A percentile compares a stretch with the other conserved stretches of the same genome.
These are phyloP conservation scores for Aureobasidium sp. DNA, from an alignment of 2,329 filamentous ascomycete species.

Conservation along the genomic window DNA sequence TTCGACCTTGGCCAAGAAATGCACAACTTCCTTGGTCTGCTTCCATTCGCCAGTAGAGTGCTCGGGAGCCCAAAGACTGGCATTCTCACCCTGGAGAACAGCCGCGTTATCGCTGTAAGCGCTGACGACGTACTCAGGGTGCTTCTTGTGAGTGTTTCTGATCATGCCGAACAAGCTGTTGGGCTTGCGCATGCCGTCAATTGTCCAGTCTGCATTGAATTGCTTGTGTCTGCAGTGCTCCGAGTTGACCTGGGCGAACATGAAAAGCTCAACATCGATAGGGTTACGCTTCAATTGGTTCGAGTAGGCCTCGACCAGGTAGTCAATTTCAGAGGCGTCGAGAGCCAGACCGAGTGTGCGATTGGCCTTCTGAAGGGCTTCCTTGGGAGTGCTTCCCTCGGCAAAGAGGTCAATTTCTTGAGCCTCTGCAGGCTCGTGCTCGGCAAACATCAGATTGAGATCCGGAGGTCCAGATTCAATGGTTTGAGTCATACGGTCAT, in stretches of 20 bases:
- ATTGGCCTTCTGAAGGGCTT: slow-evolving; percentile 76
- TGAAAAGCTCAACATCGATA: slow-evolving; percentile 92
- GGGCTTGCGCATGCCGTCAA: slow-evolving; percentile 74
- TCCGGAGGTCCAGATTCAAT: slow-evolving; percentile 62
- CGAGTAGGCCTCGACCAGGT: slow-evolving; percentile 79
- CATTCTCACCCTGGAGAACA: slow-evolving; percentile 68
- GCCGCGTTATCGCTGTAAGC: slow-evolving; percentile 98
- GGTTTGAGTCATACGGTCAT: slow-evolving; percentile 94
- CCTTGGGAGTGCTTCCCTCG: slow-evolving; percentile 57
- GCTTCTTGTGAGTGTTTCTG: slow-evolving; percentile 77
- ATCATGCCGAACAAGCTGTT: slow-evolving; percentile 94
- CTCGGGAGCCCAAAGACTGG: slow-evolving; percentile 80
- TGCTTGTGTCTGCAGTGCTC: slow-evolving; percentile 87
- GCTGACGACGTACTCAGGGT: slow-evolving; percentile 76
- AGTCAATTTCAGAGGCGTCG: slow-evolving; percentile 84
- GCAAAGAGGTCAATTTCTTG: slow-evolving; percentile 39
- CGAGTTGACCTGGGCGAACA: slow-evolving; percentile 99
- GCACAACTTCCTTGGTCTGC: slow-evolving; percentile 75
- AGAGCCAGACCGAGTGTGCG: slow-evolving; percentile 75
- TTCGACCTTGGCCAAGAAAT: slow-evolving; percentile 90
- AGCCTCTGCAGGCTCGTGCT: slow-evolving; percentile 46
- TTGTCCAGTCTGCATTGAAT: slow-evolving; percentile 95
- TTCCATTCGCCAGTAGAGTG: slow-evolving; percentile 81
- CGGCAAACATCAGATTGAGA: slow-evolving; percentile 70
- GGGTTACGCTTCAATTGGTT: slow-evolving; percentile 58